phyloP scores from a whole-genome alignment of 1,284 basidiomycete genomes.

The Gomphus sp. region DNA sequence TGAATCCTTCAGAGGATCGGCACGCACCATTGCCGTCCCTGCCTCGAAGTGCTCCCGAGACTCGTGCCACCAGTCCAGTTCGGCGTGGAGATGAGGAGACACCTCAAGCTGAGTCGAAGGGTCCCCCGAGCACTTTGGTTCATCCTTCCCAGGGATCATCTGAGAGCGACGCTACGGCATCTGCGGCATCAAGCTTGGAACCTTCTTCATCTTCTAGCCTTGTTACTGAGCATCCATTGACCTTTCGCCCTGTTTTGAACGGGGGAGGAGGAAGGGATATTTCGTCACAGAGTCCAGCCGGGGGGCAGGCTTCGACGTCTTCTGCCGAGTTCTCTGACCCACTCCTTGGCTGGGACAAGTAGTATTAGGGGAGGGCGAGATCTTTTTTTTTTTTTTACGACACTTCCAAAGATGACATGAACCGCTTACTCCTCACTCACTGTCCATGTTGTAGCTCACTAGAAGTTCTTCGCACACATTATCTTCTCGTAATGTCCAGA shows the following conservation, averaged over 20 bases:
- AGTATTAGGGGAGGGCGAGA: background rate
- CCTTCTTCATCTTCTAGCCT: background rate
- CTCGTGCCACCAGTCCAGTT: background rate
- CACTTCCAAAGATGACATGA: background rate
- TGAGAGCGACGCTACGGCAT: background rate
- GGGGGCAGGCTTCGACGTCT: background rate
- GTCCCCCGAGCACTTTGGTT: background rate
- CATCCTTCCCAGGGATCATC: background rate
- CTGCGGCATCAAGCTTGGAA: background rate
- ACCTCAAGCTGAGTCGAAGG: background rate
- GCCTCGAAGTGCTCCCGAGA: background rate
- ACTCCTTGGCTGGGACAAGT: background rate
- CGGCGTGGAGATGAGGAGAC: background rate
- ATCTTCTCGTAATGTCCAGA: background rate
- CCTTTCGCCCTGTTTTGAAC: background rate
- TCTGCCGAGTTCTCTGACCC: background rate
- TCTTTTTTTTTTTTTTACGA: background rate
- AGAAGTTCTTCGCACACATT: background rate
- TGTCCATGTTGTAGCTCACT: constrained; percentile 3
- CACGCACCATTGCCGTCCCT: background rate
- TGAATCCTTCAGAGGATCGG: background rate
- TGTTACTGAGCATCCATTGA: background rate
- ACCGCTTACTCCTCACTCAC: background rate
- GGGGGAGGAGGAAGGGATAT: background rate
- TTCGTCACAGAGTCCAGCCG: background rate